These are phyloP conservation scores for Linderina pennispora DNA, from an alignment of 192 early-diverging fungal species.

Conservation along the genomic window DNA sequence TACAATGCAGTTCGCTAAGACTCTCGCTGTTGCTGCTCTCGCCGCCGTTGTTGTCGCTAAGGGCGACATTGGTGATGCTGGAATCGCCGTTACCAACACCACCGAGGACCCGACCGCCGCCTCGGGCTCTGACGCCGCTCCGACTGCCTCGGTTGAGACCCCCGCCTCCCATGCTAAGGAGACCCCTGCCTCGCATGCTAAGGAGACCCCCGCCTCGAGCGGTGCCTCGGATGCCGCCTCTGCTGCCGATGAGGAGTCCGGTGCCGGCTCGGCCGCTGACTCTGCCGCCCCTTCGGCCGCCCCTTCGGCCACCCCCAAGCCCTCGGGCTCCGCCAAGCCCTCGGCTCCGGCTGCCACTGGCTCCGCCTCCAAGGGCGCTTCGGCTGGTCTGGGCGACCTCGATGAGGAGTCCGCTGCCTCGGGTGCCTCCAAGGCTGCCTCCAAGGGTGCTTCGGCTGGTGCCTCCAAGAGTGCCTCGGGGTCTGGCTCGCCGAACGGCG, in stretches of 20 bases:
- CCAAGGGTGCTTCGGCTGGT: not conserved
- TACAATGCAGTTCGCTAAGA: conserved; percentile 46
- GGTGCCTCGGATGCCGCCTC: not conserved
- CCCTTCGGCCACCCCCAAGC: not conserved
- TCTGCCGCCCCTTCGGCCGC: not conserved
- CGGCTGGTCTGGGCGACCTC: too few relatives aligned
- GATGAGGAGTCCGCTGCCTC: not conserved
- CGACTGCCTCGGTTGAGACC: not conserved
- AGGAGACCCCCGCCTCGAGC: not conserved
- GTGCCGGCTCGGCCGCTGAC: not conserved
- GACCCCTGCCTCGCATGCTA: conserved; percentile 1
- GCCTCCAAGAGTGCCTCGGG: conserved; percentile 1
- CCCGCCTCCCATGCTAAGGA: not conserved
- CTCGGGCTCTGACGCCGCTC: not conserved
- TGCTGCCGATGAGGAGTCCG: conserved; percentile 1
- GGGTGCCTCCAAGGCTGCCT: not conserved
- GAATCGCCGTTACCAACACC: conserved; percentile 5
- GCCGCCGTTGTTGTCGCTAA: conserved; percentile 34
- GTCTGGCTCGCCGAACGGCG: conserved; percentile 3
- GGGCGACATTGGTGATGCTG: conserved; percentile 4
- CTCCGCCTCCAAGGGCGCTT: conserved; percentile 1
- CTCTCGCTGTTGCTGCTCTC: conserved; percentile 29
- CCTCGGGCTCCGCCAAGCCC: not conserved
- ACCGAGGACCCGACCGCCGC: not conserved
- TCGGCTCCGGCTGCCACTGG: conserved; percentile 1